Base-by-base conservation (phyloP, 1,284 basidiomycete genomes). In the Leccinum griseonigrum region DNA sequence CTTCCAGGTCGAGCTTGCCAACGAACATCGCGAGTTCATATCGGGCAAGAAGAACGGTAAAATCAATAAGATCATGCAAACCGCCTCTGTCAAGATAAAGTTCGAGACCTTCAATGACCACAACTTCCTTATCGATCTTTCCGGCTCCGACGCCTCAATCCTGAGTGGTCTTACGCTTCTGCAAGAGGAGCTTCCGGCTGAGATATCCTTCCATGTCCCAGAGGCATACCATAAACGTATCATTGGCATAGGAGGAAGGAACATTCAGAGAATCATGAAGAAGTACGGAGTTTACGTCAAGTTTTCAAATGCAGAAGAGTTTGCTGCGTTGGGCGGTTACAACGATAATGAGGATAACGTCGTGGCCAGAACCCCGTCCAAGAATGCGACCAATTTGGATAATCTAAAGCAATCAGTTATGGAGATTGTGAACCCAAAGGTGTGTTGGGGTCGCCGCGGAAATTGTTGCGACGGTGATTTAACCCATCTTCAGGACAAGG, bases 241-340 rank as follows among this genome's bases (percentile, higher is more conserved):
- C 75, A 99, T 99, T 68, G 97, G 97, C 64, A 97, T 98, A 29
- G 97, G 95, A 51, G 97, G 97, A 34, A 92, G 96, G 73, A 99
- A 97, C 77, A 99, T 99, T 63, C 97, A 99, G 76, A 87, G 95
- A 63, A 99, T 99, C 77, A 99, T 99, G 97, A 98, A 98, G 81
- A 96, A 97, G 76, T 98, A 92, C 71, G 97, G 97, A 34, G 97
- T 98, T 29, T 99, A 98, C 78, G 97, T 99, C 78, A 99, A 99
- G 79, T 99, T 99, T 74, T 96, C 94, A 50, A 99, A 98, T 75
- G 95, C 95, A 6, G 96, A 98, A 69, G 97, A 99, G 76, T 98
- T 97, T 76, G 95, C 95, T 52, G 88, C 91, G 10, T 83, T 97
- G 61, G 97, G 95, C 36, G 96, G 96, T 14, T 98, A 98, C 77